phyloP scores from a whole-genome alignment of 2,329 filamentous ascomycete species.

The Penicillium sp. region DNA sequence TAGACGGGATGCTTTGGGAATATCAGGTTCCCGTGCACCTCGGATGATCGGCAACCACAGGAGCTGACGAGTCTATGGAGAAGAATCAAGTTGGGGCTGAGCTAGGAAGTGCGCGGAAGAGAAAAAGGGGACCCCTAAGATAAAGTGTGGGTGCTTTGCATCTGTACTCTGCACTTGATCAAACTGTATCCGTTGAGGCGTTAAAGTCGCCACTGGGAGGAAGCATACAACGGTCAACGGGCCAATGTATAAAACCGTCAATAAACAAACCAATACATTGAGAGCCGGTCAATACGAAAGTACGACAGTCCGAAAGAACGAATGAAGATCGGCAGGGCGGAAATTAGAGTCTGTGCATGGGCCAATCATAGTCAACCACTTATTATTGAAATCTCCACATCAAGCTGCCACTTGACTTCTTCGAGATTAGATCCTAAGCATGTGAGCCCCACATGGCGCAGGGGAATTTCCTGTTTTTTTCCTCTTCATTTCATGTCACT shows the following conservation, averaged over 20 bases:
- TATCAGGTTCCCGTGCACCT: background rate
- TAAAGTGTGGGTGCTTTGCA: background rate
- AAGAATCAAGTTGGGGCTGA: background rate
- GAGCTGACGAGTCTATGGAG: background rate
- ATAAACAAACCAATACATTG: background rate
- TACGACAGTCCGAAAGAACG: background rate
- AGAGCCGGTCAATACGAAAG: no score
- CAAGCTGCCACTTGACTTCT: conserved; percentile 9
- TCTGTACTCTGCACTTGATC: background rate
- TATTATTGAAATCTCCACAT: background rate
- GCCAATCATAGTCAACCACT: background rate
- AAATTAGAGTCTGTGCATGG: conserved; percentile 11
- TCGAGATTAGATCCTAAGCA: conserved; percentile 9
- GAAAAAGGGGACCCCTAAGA: background rate
- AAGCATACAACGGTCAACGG: no score
- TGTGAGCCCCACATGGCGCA: conserved; percentile 19
- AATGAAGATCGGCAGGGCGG: conserved; percentile 21
- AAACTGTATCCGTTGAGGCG: no score
- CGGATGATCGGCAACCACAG: background rate
- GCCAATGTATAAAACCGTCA: background rate
- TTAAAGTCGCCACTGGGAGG: no score
- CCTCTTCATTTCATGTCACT: background rate
- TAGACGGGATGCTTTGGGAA: background rate
- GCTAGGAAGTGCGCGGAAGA: background rate
- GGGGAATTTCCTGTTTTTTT: conserved; percentile 13